A percentile compares a stretch with the other conserved stretches of the same genome.
These are phyloP conservation scores for Protomyces inundatus DNA, from an alignment of 1,139 yeast species.

Conservation along the genomic window DNA sequence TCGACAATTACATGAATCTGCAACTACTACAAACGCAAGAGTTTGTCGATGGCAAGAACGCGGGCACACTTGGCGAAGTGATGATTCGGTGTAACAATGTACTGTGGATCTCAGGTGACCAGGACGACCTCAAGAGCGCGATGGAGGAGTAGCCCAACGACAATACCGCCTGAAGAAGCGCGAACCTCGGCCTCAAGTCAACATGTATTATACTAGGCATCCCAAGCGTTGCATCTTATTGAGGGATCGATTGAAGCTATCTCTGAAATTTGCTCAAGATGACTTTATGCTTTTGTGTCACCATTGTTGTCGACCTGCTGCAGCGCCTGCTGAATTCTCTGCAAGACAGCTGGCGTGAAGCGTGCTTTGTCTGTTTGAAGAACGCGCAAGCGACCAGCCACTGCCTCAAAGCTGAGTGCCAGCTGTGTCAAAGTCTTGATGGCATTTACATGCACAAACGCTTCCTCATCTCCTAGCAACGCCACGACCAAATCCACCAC, in stretches of 20 bases:
- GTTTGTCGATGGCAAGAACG: slow-evolving; percentile 48
- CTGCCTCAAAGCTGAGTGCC: slow-evolving; percentile 1
- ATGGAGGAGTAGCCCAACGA: slow-evolving; percentile 30
- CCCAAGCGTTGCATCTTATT: neutral
- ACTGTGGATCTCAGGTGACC: slow-evolving; percentile 23
- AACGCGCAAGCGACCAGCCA: neutral
- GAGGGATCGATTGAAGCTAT: neutral
- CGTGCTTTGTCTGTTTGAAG: neutral
- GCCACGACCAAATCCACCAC: slow-evolving; percentile 50
- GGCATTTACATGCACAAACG: slow-evolving; percentile 76
- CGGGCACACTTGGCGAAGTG: slow-evolving; percentile 69
- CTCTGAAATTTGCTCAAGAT: neutral
- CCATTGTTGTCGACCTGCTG: neutral
- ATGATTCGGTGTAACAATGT: slow-evolving; percentile 40
- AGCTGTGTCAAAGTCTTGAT: slow-evolving; percentile 57
- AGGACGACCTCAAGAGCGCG: slow-evolving; percentile 29
- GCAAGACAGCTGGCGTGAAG: neutral
- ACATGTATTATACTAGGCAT: neutral
- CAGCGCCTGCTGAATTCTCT: neutral
- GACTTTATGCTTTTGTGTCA: neutral
- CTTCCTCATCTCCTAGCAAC: slow-evolving; percentile 72
- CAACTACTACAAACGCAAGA: slow-evolving; percentile 71
- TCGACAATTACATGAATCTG: slow-evolving; percentile 89
- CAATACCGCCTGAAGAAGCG: neutral
- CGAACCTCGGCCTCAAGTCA: neutral